Evolutionary conservation across 371 early-diverging fungal species (phyloP).

Genomic region (Lichtheimia hyalospora): DNA sequence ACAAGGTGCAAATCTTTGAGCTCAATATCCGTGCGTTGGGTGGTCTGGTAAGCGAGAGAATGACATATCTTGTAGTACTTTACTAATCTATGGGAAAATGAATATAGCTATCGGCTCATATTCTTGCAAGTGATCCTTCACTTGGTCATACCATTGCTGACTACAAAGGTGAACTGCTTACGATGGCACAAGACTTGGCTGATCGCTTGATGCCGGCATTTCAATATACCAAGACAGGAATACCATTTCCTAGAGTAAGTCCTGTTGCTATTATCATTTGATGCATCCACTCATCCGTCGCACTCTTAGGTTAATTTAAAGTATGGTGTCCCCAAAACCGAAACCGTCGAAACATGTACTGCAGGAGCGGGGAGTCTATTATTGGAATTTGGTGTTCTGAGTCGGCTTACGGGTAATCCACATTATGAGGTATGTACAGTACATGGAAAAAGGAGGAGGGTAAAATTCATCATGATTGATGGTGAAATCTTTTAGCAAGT

Average conservation of each 20-base stretch:
- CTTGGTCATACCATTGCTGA: constrained; percentile 52
- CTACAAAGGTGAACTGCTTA: constrained; percentile 79
- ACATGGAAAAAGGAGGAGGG: not conserved
- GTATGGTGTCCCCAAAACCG: constrained; percentile 67
- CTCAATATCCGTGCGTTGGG: constrained; percentile 91
- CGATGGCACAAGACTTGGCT: constrained; percentile 81
- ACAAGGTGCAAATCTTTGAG: constrained; percentile 94
- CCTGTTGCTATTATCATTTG: not conserved
- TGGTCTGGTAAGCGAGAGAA: constrained; percentile 60
- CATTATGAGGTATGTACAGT: constrained; percentile 64
- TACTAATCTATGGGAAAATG: not conserved
- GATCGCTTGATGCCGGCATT: constrained; percentile 91
- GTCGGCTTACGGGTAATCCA: constrained; percentile 79
- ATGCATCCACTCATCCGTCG: not conserved
- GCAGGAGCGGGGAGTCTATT: constrained; percentile 93
- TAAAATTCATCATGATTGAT: not conserved
- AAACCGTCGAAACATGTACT: constrained; percentile 82
- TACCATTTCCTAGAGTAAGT: constrained; percentile 84
- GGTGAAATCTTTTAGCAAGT: constrained; percentile 38
- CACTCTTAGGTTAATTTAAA: constrained; percentile 69
- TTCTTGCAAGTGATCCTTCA: constrained; percentile 74
- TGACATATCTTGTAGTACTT: too few species aligned
- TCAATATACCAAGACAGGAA: constrained; percentile 72
- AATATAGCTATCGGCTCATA: constrained; percentile 76
- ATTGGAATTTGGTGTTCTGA: constrained; percentile 94